Percentiles rank a stretch among this genome's conserved stretches.
Evolutionary conservation across 2,329 filamentous ascomycete species (phyloP).

Genomic region (Stagonosporopsis tanaceti): DNA sequence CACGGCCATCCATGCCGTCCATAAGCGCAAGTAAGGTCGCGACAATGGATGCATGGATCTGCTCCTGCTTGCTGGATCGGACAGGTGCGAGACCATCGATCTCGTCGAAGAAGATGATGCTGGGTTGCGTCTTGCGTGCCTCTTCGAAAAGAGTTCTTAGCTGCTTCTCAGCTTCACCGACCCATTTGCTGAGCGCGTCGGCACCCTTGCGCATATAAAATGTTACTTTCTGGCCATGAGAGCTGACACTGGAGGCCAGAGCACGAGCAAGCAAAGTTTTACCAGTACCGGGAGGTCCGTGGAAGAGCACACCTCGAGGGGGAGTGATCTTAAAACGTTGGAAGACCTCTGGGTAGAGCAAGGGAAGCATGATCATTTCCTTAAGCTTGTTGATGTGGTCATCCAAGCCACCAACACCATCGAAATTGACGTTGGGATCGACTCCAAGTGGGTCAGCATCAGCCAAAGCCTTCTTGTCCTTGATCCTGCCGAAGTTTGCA

Average conservation of each 20-base stretch:
- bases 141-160: slow-evolving; percentile 94
- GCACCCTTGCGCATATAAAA: slow-evolving; percentile 99
- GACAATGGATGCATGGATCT: slow-evolving; percentile 93
- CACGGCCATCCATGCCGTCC: slow-evolving; percentile 62
- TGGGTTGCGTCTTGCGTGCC: slow-evolving; percentile 92
- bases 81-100: slow-evolving; percentile 97
- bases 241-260: slow-evolving; percentile 87
- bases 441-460: slow-evolving; percentile 95
- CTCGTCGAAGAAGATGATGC: slow-evolving; percentile 99
- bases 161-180: slow-evolving; percentile 96
- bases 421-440: slow-evolving; percentile 90
- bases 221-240: slow-evolving; percentile 90
- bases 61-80: slow-evolving; percentile 96
- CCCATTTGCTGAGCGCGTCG: slow-evolving; percentile 98
- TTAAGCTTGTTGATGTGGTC: slow-evolving; percentile 97
- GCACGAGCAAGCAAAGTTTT: slow-evolving; percentile 96
- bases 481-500: slow-evolving; percentile 90
- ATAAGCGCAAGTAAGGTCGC: slow-evolving; percentile 60
- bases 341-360: slow-evolving; percentile 96
- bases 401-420: slow-evolving; percentile 89
- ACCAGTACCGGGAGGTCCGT: slow-evolving; percentile 95
- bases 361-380: slow-evolving; percentile 95
- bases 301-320: slow-evolving; percentile 92
- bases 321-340: slow-evolving; percentile 90
- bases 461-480: slow-evolving; percentile 88